Evolutionary conservation across 2,329 filamentous ascomycete genomes (phyloP).

Genomic region (Hypomyces perniciosus): DNA sequence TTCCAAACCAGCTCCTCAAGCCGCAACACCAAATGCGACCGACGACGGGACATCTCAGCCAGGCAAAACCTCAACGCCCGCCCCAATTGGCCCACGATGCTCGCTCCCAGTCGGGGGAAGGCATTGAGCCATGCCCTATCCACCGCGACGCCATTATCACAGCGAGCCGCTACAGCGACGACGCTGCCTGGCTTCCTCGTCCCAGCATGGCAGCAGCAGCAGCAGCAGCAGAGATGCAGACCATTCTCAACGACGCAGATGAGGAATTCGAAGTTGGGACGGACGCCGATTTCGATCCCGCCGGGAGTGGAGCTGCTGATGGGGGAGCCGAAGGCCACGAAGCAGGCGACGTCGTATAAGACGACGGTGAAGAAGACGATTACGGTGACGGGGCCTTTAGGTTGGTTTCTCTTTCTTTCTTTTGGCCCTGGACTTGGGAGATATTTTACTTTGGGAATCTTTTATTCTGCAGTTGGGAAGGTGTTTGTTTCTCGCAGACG

Average conservation of each 20-base stretch:
- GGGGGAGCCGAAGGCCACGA: conserved; percentile 52
- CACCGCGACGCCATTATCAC: conserved; percentile 28
- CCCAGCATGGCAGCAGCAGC: conserved; percentile 56
- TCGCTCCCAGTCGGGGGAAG: conserved; percentile 57
- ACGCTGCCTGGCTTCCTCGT: conserved; percentile 67
- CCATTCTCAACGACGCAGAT: conserved; percentile 65
- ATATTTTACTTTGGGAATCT: too few relatives aligned
- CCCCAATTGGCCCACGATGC: conserved; percentile 47
- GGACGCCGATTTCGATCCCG: conserved; percentile 72
- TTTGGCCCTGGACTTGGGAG: background rate
- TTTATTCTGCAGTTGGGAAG: background rate
- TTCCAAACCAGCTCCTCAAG: too few relatives aligned
- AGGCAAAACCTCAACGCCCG: conserved; percentile 3
- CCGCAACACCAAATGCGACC: too few relatives aligned
- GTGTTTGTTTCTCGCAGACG: conserved; percentile 3
- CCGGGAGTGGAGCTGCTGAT: conserved; percentile 74
- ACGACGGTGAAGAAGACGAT: conserved; percentile 60
- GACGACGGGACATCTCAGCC: background rate
- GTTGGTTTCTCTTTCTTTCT: conserved; percentile 36
- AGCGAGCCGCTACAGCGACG: conserved; percentile 24
- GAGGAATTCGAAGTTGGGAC: conserved; percentile 76
- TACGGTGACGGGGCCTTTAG: conserved; percentile 74
- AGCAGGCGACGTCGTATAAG: conserved; percentile 53
- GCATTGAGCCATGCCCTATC: conserved; percentile 52
- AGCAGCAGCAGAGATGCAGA: conserved; percentile 33